Evolutionary conservation across 2,329 filamentous ascomycete species (phyloP).

Genomic region (Tolypocladium pustulatum): DNA sequence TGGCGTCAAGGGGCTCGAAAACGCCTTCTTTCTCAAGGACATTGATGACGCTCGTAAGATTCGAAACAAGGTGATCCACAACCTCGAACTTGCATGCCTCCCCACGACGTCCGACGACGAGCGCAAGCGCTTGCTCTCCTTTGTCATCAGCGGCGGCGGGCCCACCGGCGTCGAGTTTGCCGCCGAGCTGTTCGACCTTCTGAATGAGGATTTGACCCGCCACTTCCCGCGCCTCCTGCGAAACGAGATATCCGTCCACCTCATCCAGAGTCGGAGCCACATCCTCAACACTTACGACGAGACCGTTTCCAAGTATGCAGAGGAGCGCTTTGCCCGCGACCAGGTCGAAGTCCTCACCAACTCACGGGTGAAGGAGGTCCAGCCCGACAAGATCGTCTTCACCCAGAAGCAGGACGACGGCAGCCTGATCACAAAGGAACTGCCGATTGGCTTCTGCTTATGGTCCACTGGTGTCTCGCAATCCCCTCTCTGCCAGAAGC

Average conservation of each 20-base stretch:
- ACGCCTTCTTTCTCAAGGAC: slow-evolving; percentile 92
- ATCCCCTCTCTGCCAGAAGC: slow-evolving; percentile 64
- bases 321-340: slow-evolving; percentile 82
- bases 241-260: slow-evolving; percentile 94
- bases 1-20: slow-evolving; percentile 86
- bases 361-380: slow-evolving; percentile 83
- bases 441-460: slow-evolving; percentile 90
- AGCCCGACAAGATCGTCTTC: slow-evolving; percentile 75
- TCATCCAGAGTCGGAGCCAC: slow-evolving; percentile 89
- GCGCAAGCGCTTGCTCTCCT: slow-evolving; percentile 76
- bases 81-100: slow-evolving; percentile 84
- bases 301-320: slow-evolving; percentile 82
- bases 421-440: slow-evolving; percentile 72
- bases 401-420: slow-evolving; percentile 70
- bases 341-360: slow-evolving; percentile 88
- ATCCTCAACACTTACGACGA: slow-evolving; percentile 99
- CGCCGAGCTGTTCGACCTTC: slow-evolving; percentile 86
- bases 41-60: slow-evolving; percentile 87
- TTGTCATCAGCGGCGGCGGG: slow-evolving; percentile 90
- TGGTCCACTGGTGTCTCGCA: slow-evolving; percentile 97
- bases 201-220: slow-evolving; percentile 83
- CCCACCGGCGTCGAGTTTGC: slow-evolving; percentile 97
- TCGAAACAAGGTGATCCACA: slow-evolving; percentile 77
- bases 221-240: slow-evolving; percentile 84
- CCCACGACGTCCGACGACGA: slow-evolving; percentile 87